Percentiles rank a stretch among this genome's conserved stretches.
phyloP scores from a whole-genome alignment of 768 basidiomycete species.

The Lentinula raphanica region DNA sequence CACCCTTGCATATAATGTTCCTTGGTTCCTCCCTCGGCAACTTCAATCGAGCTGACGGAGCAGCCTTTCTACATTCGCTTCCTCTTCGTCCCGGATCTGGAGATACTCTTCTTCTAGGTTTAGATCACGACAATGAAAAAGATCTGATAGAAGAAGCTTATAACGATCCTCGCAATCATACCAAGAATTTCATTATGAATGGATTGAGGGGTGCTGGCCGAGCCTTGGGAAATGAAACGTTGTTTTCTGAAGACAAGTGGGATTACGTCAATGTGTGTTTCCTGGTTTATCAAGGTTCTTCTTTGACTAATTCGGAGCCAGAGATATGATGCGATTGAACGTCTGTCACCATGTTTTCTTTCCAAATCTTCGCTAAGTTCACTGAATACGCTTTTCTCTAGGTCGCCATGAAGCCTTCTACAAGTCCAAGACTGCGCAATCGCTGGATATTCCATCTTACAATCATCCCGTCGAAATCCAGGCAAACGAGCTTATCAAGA shows the following conservation, averaged over 20 bases:
- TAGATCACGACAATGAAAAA: constrained; percentile 78
- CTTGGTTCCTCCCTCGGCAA: constrained; percentile 92
- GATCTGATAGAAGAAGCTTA: constrained; percentile 79
- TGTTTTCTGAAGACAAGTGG: constrained; percentile 70
- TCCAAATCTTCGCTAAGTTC: neutral
- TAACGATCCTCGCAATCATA: constrained; percentile 73
- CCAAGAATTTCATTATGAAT: constrained; percentile 80
- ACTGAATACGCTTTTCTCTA: constrained; percentile 22
- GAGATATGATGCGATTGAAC: constrained; percentile 15
- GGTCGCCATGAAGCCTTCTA: constrained; percentile 85
- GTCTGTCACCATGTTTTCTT: neutral
- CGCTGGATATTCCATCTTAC: constrained; percentile 44
- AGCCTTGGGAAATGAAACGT: constrained; percentile 56
- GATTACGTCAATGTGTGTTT: constrained; percentile 63
- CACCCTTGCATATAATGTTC: constrained; percentile 80
- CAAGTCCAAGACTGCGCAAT: constrained; percentile 58
- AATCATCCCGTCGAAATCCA: constrained; percentile 47
- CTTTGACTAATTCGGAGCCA: neutral
- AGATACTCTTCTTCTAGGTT: constrained; percentile 85
- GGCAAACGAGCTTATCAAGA: constrained; percentile 71
- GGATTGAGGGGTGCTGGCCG: constrained; percentile 67
- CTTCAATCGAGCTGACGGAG: constrained; percentile 67
- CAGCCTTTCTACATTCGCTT: constrained; percentile 68
- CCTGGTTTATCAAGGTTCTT: neutral
- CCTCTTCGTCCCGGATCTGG: constrained; percentile 70